Conservation (phyloP, 208 protist species). For the Leptomonas seymouri region DNA sequence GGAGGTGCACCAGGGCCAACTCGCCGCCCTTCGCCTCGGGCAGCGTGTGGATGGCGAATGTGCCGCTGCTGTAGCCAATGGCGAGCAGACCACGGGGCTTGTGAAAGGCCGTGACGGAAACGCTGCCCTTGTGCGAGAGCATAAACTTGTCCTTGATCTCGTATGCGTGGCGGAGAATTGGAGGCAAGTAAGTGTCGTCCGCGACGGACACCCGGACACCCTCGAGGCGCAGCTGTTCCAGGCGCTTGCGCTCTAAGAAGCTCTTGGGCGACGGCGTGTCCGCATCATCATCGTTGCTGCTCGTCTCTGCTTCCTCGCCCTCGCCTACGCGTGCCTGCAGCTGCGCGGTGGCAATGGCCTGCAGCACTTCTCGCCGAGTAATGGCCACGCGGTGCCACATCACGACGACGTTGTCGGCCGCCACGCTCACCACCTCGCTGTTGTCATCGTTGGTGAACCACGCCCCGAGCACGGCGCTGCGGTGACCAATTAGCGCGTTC, state of each 20-base stretch:
- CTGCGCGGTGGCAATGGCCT: slow-evolving; percentile 74
- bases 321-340: slow-evolving; percentile 54
- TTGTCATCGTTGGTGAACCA: slow-evolving; percentile 76
- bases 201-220: slow-evolving; percentile 78
- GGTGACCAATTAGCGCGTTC: slow-evolving; percentile 86
- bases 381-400: slow-evolving; percentile 71
- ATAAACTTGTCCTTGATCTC: slow-evolving; percentile 88
- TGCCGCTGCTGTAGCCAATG: slow-evolving; percentile 91
- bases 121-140: slow-evolving; percentile 88
- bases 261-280: slow-evolving; percentile 59
- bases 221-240: slow-evolving; percentile 77
- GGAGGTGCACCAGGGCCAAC: slow-evolving; percentile 79
- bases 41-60: slow-evolving; percentile 89
- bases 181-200: slow-evolving; percentile 72
- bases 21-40: slow-evolving; percentile 32
- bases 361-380: slow-evolving; percentile 81
- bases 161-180: slow-evolving; percentile 77
- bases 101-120: slow-evolving; percentile 83
- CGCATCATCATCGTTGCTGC: slow-evolving; percentile 37
- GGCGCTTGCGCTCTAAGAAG: slow-evolving; percentile 77
- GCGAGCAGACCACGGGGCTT: slow-evolving; percentile 73
- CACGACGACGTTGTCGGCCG: slow-evolving; percentile 83
- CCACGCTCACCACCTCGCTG: slow-evolving; percentile 73
- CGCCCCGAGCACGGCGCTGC: slow-evolving; percentile 83
- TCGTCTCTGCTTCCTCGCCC: slow-evolving; percentile 16